A percentile compares a stretch with the other conserved stretches of the same genome.
Conservation (phyloP, 208 protist genomes). For the Acanthamoeba rhysodes region DNA sequence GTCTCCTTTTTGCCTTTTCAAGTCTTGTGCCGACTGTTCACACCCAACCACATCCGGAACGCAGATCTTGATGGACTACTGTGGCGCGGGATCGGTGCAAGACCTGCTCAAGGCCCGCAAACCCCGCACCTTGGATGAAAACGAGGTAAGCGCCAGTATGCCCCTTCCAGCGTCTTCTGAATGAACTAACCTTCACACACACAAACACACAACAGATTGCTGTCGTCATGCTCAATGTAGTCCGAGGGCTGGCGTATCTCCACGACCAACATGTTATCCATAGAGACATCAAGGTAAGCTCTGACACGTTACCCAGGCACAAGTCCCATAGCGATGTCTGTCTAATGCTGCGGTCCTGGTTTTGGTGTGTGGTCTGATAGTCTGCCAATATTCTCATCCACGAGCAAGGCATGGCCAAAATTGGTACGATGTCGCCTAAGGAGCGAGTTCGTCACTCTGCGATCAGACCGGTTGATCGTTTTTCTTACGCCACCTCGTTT, state of each 20-base stretch:
- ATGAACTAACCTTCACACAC: background rate
- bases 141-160: background rate
- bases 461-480: too few relatives aligned
- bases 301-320: too few relatives aligned
- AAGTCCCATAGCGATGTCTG: too few relatives aligned
- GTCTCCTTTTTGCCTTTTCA: background rate
- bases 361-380: background rate
- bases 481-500: too few relatives aligned
- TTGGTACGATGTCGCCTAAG: background rate
- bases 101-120: constrained; percentile 3
- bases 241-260: constrained; percentile 27
- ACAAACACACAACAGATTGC: background rate
- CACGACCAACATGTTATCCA: constrained; percentile 29
- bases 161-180: background rate
- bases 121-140: background rate
- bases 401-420: constrained; percentile 41
- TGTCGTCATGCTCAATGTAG: constrained; percentile 3
- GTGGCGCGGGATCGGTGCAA: background rate
- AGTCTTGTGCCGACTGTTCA: background rate
- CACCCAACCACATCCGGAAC: background rate
- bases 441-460: too few relatives aligned
- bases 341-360: too few relatives aligned
- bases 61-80: constrained; percentile 59
- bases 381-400: constrained; percentile 29
- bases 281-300: constrained; percentile 2